Evolutionary conservation across 306 rosid species (phyloP).

Genomic region (Begonia masoniana): DNA sequence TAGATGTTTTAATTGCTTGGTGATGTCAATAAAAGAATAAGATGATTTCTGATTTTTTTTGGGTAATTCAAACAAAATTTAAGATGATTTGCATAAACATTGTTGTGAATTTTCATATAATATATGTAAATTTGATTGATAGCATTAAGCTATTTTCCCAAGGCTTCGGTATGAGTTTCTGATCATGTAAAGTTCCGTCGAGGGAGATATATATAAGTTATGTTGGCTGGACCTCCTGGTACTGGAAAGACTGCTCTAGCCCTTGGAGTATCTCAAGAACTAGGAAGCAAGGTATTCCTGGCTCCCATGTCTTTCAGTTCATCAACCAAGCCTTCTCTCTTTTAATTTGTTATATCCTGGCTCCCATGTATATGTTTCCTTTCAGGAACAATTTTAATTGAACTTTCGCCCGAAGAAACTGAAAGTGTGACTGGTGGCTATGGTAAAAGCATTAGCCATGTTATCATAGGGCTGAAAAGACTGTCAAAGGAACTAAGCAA

Average conservation of each 20-base stretch:
- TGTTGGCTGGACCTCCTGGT: constrained; percentile 96
- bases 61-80: too few relatives aligned
- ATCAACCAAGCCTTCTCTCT: neutral
- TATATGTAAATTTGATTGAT: too few relatives aligned
- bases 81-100: too few relatives aligned
- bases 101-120: too few relatives aligned
- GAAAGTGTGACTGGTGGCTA: constrained; percentile 90
- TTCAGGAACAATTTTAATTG: constrained; percentile 2
- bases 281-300: constrained; percentile 82
- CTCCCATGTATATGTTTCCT: neutral
- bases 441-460: constrained; percentile 98
- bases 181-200: too few relatives aligned
- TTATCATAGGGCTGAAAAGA: constrained; percentile 84
- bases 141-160: too few relatives aligned
- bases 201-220: too few relatives aligned
- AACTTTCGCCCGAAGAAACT: constrained; percentile 89
- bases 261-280: constrained; percentile 90
- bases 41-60: too few relatives aligned
- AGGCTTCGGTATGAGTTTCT: too few relatives aligned
- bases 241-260: constrained; percentile 96
- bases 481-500: constrained; percentile 95
- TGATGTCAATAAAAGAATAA: too few relatives aligned
- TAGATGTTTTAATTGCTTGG: too few relatives aligned
- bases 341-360: neutral
- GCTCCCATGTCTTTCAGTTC: neutral